Evolutionary conservation across 805 yeast species (phyloP), one percentile per base, ranked within the genome.

Genomic region (Torulaspora quercuum): DNA sequence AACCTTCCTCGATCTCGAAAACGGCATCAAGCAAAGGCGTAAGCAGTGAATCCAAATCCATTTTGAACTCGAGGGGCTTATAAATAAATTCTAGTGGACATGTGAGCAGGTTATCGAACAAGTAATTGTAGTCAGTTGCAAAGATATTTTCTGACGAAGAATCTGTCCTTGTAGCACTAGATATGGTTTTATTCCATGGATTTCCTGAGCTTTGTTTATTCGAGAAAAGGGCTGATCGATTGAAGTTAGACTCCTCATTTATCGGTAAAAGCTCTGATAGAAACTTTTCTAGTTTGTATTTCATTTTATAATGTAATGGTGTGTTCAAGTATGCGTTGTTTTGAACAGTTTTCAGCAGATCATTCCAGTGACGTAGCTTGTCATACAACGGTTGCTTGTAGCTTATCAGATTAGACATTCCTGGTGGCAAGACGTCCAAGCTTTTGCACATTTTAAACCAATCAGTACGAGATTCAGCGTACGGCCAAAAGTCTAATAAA

Each of bases 311-410:
- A 31, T 50, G 53, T 10, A 25, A 12, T 8, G 54, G 54, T 4
- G 61, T 54, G 24, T 49, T 49, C n/a, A 57, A 37, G 14, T 41
- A 41, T 7, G 50, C 39, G 27, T 57, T 52, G 9, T 43, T 44
- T 3, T 46, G 43, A 3, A 55, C 33, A 3, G 28, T 37, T 10
- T 41, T 31, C 11, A 59, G 35, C 9, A 52, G 25, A 7, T 42
- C 55, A 32, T 59, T 58, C 56, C 62, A 52, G 27, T 53, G 54
- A 24, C 61, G 58, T n/a, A 58, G 35, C 20, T 49, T 44, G 30
- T 53, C 57, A 7, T 50, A 46, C 18, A 57, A 37, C 3, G 64
- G 64, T 25, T 49, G 48, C 32, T 53, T 57, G 25, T 57, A 57
- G 38, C 63, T 59, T 23, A 52, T 49, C 29, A 59, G 35, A 26